Evolutionary conservation across 192 early-diverging fungal species (phyloP).

Genomic region (Podila clonocystis): DNA sequence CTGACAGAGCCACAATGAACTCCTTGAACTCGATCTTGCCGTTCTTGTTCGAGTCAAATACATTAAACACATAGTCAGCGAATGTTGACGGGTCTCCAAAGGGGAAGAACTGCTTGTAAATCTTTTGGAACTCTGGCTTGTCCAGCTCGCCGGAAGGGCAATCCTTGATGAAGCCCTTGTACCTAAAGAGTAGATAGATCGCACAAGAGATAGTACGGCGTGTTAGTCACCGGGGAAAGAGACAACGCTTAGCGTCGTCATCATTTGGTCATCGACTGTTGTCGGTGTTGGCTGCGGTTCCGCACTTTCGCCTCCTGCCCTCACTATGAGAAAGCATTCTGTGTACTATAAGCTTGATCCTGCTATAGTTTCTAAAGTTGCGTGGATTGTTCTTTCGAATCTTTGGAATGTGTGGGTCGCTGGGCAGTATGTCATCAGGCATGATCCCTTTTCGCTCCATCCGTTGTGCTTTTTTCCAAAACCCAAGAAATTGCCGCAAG

Average conservation of each 20-base stretch:
- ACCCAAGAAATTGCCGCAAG: background rate
- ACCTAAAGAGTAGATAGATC: conserved; percentile 58
- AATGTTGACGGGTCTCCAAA: conserved; percentile 93
- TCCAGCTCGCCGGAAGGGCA: conserved; percentile 88
- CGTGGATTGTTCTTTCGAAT: too few relatives aligned
- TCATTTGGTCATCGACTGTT: too few relatives aligned
- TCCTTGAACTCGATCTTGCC: conserved; percentile 93
- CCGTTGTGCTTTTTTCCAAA: background rate
- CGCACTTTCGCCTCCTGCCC: too few relatives aligned
- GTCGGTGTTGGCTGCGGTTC: too few relatives aligned
- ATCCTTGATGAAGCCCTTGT: conserved; percentile 95
- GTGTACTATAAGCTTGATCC: too few relatives aligned
- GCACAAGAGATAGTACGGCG: background rate
- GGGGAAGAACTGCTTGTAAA: conserved; percentile 98
- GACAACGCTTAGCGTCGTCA: background rate
- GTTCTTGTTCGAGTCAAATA: conserved; percentile 92
- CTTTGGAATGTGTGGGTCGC: too few relatives aligned
- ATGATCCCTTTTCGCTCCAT: background rate
- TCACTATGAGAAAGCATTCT: too few relatives aligned
- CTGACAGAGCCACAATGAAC: conserved; percentile 87
- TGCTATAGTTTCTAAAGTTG: too few relatives aligned
- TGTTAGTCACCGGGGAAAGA: background rate
- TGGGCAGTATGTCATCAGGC: background rate
- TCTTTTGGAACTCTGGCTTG: conserved; percentile 87
- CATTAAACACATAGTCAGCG: conserved; percentile 91